Percentiles rank a stretch among this genome's conserved stretches.
phyloP scores from a whole-genome alignment of 805 yeast species.

The Starmerella potacharoeniae region DNA sequence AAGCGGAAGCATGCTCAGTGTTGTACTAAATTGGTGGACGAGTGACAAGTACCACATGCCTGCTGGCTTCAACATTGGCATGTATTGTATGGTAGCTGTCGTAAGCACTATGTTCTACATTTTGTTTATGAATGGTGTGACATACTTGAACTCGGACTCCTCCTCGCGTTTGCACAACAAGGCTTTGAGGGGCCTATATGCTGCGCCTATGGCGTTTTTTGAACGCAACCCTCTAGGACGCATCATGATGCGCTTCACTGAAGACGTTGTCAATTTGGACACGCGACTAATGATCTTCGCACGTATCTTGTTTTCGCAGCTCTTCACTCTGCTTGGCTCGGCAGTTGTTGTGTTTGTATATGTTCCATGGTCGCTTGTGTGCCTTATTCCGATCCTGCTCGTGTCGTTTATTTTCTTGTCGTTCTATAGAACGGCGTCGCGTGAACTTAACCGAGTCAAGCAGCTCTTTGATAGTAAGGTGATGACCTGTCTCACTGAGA shows the following conservation, averaged over 20 bases:
- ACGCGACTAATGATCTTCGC: constrained; percentile 44
- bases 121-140: not conserved
- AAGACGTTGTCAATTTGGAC: constrained; percentile 73
- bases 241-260: constrained; percentile 70
- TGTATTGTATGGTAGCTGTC: constrained; percentile 26
- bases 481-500: constrained; percentile 56
- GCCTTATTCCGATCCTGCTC: constrained; percentile 40
- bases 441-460: constrained; percentile 64
- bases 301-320: constrained; percentile 31
- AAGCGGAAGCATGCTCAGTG: constrained; percentile 28
- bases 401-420: constrained; percentile 31
- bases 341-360: constrained; percentile 55
- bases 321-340: constrained; percentile 46
- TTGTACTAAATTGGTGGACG: constrained; percentile 62
- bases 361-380: constrained; percentile 57
- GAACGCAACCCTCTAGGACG: constrained; percentile 28
- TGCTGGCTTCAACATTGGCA: constrained; percentile 55
- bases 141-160: constrained; percentile 40
- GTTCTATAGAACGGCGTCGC: constrained; percentile 55
- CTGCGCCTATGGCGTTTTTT: constrained; percentile 69
- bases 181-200: constrained; percentile 50
- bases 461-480: constrained; percentile 58
- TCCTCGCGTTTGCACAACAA: constrained; percentile 45
- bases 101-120: not conserved
- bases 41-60: constrained; percentile 34